phyloP scores from a whole-genome alignment of 768 basidiomycete genomes.

The Lentinus tigrinus region DNA sequence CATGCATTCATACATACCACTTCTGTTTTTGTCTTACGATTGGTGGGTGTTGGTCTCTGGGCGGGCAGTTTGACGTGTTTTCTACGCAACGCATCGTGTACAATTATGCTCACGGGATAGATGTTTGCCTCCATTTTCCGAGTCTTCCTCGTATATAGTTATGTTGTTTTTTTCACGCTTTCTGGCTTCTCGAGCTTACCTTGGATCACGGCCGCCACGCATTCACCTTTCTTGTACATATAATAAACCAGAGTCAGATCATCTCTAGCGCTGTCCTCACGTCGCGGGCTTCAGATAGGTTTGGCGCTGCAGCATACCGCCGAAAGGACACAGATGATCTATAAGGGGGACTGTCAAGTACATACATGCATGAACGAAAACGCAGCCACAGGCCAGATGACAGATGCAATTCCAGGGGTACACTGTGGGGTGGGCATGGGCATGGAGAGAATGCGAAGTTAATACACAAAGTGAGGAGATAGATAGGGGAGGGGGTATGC shows the following conservation, averaged over 20 bases:
- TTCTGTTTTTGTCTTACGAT: not conserved
- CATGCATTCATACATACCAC: not conserved
- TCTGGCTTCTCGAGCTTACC: constrained; percentile 3
- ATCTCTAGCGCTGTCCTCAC: not conserved
- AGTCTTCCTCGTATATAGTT: constrained; percentile 29
- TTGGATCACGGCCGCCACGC: constrained; percentile 1
- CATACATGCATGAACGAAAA: not conserved
- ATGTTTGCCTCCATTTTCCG: constrained; percentile 25
- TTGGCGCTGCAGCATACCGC: no score
- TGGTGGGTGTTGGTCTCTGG: constrained; percentile 1
- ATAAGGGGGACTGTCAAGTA: not conserved
- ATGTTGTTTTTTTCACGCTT: constrained; percentile 6
- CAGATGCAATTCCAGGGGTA: not conserved
- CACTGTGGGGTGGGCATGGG: not conserved
- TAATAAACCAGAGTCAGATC: not conserved
- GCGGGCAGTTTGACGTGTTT: not conserved
- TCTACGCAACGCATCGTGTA: constrained; percentile 15
- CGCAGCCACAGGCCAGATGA: not conserved
- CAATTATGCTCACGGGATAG: constrained; percentile 33
- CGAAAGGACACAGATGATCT: no score
- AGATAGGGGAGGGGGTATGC: not conserved
- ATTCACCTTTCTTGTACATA: not conserved
- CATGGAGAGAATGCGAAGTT: not conserved
- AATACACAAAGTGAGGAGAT: not conserved
- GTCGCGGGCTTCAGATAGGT: no score